Evolutionary conservation across 768 basidiomycete species (phyloP).

Genomic region (Mrakia frigida): DNA sequence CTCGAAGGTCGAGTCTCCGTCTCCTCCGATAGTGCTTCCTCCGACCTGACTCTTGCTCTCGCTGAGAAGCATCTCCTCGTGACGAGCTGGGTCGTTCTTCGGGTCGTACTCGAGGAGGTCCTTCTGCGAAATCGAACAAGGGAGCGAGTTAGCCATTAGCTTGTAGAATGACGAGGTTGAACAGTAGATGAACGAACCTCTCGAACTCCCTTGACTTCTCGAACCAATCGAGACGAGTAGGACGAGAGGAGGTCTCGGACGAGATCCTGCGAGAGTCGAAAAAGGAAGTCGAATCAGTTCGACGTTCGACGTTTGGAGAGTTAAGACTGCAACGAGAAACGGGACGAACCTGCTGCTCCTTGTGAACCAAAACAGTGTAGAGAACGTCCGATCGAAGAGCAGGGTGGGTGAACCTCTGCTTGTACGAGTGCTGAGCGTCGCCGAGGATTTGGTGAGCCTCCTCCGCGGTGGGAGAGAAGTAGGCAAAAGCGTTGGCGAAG

Average conservation of each 20-base stretch:
- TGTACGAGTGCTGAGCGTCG: slow-evolving; percentile 48
- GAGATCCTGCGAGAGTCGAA: slow-evolving; percentile 17
- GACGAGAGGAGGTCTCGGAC: slow-evolving; percentile 28
- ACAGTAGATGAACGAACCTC: slow-evolving; percentile 9
- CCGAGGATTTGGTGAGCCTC: slow-evolving; percentile 59
- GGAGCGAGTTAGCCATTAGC: neutral
- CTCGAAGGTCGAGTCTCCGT: slow-evolving; percentile 19
- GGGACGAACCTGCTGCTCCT: slow-evolving; percentile 27
- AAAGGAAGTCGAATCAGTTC: neutral
- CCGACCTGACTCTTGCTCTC: neutral
- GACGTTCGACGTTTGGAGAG: neutral
- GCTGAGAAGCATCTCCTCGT: neutral
- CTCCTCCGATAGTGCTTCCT: slow-evolving; percentile 19
- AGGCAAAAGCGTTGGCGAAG: slow-evolving; percentile 66
- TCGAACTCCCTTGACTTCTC: slow-evolving; percentile 29
- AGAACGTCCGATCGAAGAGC: slow-evolving; percentile 79
- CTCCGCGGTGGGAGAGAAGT: slow-evolving; percentile 64
- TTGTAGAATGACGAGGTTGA: neutral
- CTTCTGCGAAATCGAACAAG: neutral
- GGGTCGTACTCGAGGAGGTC: slow-evolving; percentile 29
- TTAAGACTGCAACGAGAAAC: neutral
- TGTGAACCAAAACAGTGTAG: slow-evolving; percentile 37
- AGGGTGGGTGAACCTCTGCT: slow-evolving; percentile 72
- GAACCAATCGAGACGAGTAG: slow-evolving; percentile 27
- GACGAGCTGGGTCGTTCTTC: neutral